phyloP scores from a whole-genome alignment of 768 basidiomycete genomes.

The Suillus plorans region DNA sequence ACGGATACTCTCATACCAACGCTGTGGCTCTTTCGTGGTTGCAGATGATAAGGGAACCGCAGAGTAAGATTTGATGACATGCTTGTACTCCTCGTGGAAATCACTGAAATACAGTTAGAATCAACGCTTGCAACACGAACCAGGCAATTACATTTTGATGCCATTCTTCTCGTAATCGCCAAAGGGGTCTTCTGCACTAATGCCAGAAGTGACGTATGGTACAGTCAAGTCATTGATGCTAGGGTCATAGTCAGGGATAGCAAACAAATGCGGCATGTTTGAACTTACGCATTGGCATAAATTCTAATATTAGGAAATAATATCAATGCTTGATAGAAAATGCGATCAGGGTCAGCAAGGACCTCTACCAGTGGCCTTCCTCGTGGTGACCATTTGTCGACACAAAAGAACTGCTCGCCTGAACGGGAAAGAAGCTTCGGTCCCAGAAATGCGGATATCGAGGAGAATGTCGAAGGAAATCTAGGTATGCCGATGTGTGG shows the following conservation, averaged over 20 bases:
- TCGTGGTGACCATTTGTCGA: conserved; percentile 68
- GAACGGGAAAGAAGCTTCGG: conserved; percentile 73
- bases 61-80: conserved; percentile 54
- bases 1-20: conserved; percentile 46
- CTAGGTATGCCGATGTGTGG: conserved; percentile 77
- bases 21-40: conserved; percentile 38
- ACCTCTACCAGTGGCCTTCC: conserved; percentile 71
- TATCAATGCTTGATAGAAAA: conserved; percentile 74
- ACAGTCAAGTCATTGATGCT: conserved; percentile 79
- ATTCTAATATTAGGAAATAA: conserved; percentile 69
- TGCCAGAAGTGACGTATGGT: conserved; percentile 76
- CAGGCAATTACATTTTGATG: conserved; percentile 53
- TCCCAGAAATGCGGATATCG: conserved; percentile 54
- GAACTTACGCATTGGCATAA: conserved; percentile 76
- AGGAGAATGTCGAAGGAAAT: conserved; percentile 60
- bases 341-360: conserved; percentile 77
- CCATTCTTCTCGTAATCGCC: conserved; percentile 53
- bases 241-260: conserved; percentile 2
- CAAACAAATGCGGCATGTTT: neutral
- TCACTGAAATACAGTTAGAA: conserved; percentile 38
- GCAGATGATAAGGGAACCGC: conserved; percentile 45
- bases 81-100: conserved; percentile 53
- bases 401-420: conserved; percentile 75
- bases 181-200: conserved; percentile 70
- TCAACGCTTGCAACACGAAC: conserved; percentile 3